Evolutionary conservation across 176 grass and related monocot species (phyloP).

Genomic region (Calamus simplicifolius): DNA sequence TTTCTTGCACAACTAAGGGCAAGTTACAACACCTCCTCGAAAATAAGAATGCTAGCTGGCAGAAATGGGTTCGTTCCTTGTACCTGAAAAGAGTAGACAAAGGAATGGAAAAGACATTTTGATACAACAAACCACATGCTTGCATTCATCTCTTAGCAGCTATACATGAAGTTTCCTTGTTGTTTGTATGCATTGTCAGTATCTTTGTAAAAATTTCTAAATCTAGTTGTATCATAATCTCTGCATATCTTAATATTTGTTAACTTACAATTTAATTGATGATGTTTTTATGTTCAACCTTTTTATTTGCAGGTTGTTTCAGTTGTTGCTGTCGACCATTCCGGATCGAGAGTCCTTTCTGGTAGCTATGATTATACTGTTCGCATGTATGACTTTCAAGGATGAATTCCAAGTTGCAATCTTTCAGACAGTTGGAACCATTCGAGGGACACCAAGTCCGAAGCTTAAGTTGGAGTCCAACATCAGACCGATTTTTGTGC

Average conservation of each 20-base stretch:
- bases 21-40: too few species aligned
- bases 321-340: slow-evolving; percentile 90
- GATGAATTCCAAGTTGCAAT: slow-evolving; percentile 95
- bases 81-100: too few species aligned
- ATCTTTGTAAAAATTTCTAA: too few species aligned
- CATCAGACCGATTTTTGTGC: slow-evolving; percentile 84
- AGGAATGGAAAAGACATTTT: too few species aligned
- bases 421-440: slow-evolving; percentile 91
- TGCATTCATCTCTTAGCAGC: too few species aligned
- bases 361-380: slow-evolving; percentile 97
- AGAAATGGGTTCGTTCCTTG: too few species aligned
- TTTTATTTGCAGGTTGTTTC: slow-evolving; percentile 63
- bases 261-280: neutral
- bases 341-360: slow-evolving; percentile 84
- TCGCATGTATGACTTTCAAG: slow-evolving; percentile 97
- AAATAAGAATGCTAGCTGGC: too few species aligned
- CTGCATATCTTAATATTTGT: neutral
- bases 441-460: slow-evolving; percentile 97
- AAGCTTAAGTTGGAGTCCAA: slow-evolving; percentile 96
- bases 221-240: neutral
- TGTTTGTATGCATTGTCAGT: too few species aligned
- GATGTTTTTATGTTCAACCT: slow-evolving; percentile 10
- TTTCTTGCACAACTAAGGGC: too few species aligned
- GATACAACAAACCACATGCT: too few species aligned
- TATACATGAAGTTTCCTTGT: too few species aligned